Conservation (phyloP, 1,284 basidiomycete genomes). For the Austroboletus niveus region DNA sequence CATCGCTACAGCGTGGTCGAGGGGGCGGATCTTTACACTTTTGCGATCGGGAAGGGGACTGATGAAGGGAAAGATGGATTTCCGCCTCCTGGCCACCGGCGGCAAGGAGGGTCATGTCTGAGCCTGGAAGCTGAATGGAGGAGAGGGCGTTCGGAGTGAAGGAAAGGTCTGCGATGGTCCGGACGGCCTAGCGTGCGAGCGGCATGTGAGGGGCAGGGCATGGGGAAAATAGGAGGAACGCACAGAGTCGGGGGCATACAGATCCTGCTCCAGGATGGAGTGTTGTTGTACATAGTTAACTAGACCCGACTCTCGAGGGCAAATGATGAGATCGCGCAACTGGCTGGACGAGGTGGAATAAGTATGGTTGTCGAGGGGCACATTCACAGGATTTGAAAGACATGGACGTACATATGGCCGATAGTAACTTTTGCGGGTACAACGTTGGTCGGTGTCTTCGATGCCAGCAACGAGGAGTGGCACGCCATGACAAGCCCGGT, state of each 20-base stretch:
- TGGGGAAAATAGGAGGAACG: conserved; percentile 27
- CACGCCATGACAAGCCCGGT: conserved; percentile 41
- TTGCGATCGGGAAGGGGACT: conserved; percentile 28
- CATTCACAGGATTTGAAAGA: neutral
- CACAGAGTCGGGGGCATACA: conserved; percentile 51
- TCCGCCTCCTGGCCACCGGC: conserved; percentile 82
- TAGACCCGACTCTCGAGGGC: conserved; percentile 64
- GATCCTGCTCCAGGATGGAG: conserved; percentile 67
- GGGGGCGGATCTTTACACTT: conserved; percentile 13
- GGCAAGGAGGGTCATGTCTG: conserved; percentile 66
- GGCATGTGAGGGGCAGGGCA: conserved; percentile 13
- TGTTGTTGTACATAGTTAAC: conserved; percentile 62
- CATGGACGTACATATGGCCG: conserved; percentile 63
- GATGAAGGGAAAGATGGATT: conserved; percentile 65
- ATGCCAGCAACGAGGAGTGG: conserved; percentile 44
- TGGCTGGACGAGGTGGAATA: conserved; percentile 48
- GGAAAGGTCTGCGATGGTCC: conserved; percentile 50
- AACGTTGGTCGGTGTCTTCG: conserved; percentile 43
- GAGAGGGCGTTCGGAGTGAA: conserved; percentile 72
- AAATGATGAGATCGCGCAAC: conserved; percentile 72
- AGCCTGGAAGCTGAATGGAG: conserved; percentile 53
- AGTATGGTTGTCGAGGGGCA: conserved; percentile 6
- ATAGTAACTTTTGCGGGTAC: conserved; percentile 54
- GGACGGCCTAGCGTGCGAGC: conserved; percentile 40
- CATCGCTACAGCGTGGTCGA: conserved; percentile 24